Conservation (phyloP, 139 green algal species). For the Haematococcus sp. region DNA sequence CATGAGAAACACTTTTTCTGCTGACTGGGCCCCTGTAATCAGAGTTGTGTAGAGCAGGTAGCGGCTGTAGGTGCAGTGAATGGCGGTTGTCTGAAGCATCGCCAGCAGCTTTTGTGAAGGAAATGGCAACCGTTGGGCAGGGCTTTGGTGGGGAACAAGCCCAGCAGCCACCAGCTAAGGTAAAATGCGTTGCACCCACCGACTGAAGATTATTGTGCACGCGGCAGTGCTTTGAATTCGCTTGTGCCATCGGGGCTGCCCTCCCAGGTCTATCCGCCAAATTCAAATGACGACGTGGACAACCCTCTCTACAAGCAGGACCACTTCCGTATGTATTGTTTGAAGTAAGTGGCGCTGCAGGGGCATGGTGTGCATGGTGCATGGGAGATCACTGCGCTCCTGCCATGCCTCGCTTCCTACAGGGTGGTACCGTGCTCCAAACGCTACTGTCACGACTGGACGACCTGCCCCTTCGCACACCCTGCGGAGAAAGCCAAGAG, state of each 20-base stretch:
- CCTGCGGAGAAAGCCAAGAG: slow-evolving; percentile 89
- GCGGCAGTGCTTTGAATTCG: neutral
- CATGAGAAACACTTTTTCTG: too few species aligned
- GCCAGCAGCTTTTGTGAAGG: neutral
- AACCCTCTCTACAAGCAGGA: slow-evolving; percentile 62
- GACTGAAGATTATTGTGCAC: too few species aligned
- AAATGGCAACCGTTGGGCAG: neutral
- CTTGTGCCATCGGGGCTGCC: neutral
- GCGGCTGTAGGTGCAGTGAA: neutral
- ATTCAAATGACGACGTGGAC: slow-evolving; percentile 15
- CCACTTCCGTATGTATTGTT: slow-evolving; percentile 75
- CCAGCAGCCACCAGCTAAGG: neutral
- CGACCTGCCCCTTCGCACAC: slow-evolving; percentile 89
- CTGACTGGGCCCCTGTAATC: too few species aligned
- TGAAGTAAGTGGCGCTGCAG: slow-evolving; percentile 57
- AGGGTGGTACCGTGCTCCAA: slow-evolving; percentile 72
- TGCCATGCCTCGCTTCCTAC: neutral
- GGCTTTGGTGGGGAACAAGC: neutral
- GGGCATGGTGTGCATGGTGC: neutral
- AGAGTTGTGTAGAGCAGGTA: neutral
- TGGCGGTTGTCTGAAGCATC: neutral
- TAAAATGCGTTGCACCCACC: neutral
- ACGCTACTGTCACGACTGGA: slow-evolving; percentile 79
- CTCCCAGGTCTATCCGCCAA: neutral
- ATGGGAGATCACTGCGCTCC: neutral